Evolutionary conservation across 345 rosid species (phyloP).

Genomic region (Toxicodendron radicans): DNA sequence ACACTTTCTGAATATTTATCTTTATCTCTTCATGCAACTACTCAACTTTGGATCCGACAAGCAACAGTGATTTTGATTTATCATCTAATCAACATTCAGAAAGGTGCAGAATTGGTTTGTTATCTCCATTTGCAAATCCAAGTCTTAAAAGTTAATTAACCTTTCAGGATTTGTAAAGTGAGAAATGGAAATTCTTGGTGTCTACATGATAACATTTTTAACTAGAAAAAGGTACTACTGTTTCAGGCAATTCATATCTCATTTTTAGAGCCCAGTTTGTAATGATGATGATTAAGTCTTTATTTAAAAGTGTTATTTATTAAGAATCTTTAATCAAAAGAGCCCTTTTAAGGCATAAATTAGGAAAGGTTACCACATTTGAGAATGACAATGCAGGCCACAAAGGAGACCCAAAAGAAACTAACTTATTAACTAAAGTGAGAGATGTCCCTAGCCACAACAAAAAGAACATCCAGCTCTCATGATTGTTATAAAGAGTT

Average conservation of each 20-base stretch:
- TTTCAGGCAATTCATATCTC: constrained; percentile 24
- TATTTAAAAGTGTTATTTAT: constrained; percentile 8
- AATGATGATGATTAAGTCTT: constrained; percentile 38
- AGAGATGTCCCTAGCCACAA: constrained; percentile 33
- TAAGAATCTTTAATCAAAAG: constrained; percentile 28
- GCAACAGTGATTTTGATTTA: neutral
- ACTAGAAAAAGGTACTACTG: neutral
- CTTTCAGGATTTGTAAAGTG: constrained; percentile 21
- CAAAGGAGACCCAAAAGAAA: constrained; percentile 55
- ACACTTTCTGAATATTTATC: neutral
- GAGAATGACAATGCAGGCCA: constrained; percentile 64
- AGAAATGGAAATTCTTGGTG: constrained; percentile 19
- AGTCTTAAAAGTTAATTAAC: neutral
- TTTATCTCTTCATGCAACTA: constrained; percentile 11
- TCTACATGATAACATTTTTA: constrained; percentile 20
- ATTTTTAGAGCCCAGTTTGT: constrained; percentile 33
- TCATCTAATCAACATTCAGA: too few species aligned
- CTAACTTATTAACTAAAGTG: constrained; percentile 35
- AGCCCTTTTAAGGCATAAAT: constrained; percentile 33
- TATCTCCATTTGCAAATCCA: too few species aligned
- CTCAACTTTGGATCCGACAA: neutral
- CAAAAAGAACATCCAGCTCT: constrained; percentile 24
- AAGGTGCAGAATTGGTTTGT: too few species aligned
- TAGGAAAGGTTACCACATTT: constrained; percentile 46
- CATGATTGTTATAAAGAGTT: constrained; percentile 43